phyloP scores from a whole-genome alignment of 139 green algal genomes.

The Diplosphaera chodatii region DNA sequence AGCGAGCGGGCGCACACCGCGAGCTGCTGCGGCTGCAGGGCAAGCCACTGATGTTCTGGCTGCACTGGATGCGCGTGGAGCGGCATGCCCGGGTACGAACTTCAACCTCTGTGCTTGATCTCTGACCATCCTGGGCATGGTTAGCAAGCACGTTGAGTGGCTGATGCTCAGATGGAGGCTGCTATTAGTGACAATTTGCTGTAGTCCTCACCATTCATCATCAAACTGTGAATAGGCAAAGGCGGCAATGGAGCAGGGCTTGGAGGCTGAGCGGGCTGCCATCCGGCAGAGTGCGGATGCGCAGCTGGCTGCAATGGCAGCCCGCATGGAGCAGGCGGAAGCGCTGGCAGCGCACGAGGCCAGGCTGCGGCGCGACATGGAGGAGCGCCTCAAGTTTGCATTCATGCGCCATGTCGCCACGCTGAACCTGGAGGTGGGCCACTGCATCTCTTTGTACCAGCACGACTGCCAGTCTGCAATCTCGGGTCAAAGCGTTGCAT shows the following conservation, averaged over 20 bases:
- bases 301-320: neutral
- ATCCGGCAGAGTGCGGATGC: neutral
- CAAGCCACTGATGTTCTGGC: neutral
- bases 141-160: too few relatives aligned
- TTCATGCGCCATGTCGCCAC: conserved; percentile 5
- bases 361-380: conserved; percentile 11
- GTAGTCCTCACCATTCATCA: too few relatives aligned
- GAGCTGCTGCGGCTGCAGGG: neutral
- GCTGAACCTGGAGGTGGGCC: neutral
- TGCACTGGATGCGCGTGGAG: neutral
- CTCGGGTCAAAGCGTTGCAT: too few relatives aligned
- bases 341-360: neutral
- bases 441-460: too few relatives aligned
- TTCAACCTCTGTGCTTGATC: too few relatives aligned
- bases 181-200: too few relatives aligned
- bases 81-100: neutral
- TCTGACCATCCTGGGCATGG: too few relatives aligned
- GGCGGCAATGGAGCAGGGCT: neutral
- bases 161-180: too few relatives aligned
- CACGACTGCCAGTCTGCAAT: too few relatives aligned
- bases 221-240: neutral
- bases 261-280: neutral
- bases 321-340: neutral
- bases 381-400: conserved; percentile 26
- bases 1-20: conserved; percentile 3